Conservation (phyloP, 163 green algal genomes). For the Scenedesmus sp. region DNA sequence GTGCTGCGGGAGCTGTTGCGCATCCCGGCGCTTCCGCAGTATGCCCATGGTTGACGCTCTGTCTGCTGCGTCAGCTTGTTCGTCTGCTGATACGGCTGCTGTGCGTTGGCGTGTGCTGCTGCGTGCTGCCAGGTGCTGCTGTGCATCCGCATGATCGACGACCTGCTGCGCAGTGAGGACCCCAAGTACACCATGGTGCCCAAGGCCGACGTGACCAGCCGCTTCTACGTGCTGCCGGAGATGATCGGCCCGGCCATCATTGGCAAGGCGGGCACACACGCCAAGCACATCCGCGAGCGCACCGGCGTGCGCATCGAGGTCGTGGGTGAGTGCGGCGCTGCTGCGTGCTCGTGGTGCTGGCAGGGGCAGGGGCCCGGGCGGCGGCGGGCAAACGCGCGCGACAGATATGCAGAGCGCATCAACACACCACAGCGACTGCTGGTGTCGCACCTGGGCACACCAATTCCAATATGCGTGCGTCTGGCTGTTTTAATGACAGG, state of each 20-base stretch:
- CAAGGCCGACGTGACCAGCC: slow-evolving; percentile 48
- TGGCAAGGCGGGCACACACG: slow-evolving; percentile 50
- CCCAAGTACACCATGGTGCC: slow-evolving; percentile 43
- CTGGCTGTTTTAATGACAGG: too few species aligned
- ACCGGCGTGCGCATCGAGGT: slow-evolving; percentile 53
- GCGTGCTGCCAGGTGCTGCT: slow-evolving; percentile 27
- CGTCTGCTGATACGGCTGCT: not conserved
- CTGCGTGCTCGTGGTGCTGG: too few species aligned
- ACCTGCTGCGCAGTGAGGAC: slow-evolving; percentile 46
- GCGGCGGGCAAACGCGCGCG: too few species aligned
- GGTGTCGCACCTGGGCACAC: too few species aligned
- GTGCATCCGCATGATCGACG: slow-evolving; percentile 42
- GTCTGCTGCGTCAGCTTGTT: too few species aligned
- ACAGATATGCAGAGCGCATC: too few species aligned
- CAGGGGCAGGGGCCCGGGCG: too few species aligned
- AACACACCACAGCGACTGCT: too few species aligned
- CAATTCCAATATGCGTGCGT: too few species aligned
- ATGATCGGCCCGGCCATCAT: slow-evolving; percentile 55
- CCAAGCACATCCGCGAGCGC: slow-evolving; percentile 48
- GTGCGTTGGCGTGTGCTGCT: not conserved
- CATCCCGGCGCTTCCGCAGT: too few species aligned
- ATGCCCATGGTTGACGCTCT: too few species aligned
- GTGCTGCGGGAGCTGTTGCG: too few species aligned
- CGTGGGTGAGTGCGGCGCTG: slow-evolving; percentile 19
- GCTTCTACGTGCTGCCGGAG: slow-evolving; percentile 46